These are phyloP conservation scores for Acanthamoeba sp. DNA, from an alignment of 208 protist genomes.

Conservation along the genomic window DNA sequence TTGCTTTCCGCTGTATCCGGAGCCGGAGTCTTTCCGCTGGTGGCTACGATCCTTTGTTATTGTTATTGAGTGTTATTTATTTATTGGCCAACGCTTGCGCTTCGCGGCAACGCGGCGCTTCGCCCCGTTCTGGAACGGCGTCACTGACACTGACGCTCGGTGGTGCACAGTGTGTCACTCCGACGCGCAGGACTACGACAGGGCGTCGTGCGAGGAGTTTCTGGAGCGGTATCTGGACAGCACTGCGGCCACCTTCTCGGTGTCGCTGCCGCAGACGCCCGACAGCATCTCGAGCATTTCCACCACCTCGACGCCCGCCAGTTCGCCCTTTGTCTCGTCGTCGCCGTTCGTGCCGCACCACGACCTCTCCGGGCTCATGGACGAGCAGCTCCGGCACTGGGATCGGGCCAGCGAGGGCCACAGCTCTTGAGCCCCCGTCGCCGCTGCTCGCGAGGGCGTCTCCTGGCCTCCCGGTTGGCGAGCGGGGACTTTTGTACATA, in stretches of 20 bases:
- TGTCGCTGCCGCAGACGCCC: background rate
- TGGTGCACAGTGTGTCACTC: background rate
- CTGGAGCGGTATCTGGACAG: slow-evolving; percentile 2
- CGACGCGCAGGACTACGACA: background rate
- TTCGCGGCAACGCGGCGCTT: too few relatives aligned
- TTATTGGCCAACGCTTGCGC: too few relatives aligned
- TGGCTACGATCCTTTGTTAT: too few relatives aligned
- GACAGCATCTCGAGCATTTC: background rate
- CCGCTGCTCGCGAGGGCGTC: too few relatives aligned
- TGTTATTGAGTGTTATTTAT: too few relatives aligned
- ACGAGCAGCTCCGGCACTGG: background rate
- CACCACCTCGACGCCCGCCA: background rate
- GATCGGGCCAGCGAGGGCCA: background rate
- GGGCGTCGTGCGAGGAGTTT: background rate
- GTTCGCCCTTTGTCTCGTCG: background rate
- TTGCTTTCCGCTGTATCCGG: background rate
- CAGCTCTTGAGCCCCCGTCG: background rate
- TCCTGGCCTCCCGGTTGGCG: background rate
- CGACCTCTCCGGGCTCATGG: background rate
- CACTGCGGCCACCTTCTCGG: background rate
- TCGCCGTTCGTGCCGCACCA: background rate
- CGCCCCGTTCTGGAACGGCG: too few relatives aligned
- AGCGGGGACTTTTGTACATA: too few relatives aligned
- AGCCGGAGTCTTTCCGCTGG: too few relatives aligned
- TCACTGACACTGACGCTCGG: too few relatives aligned